Conservation (phyloP, 1,284 basidiomycete genomes). For the Rhodotorula sp. region DNA sequence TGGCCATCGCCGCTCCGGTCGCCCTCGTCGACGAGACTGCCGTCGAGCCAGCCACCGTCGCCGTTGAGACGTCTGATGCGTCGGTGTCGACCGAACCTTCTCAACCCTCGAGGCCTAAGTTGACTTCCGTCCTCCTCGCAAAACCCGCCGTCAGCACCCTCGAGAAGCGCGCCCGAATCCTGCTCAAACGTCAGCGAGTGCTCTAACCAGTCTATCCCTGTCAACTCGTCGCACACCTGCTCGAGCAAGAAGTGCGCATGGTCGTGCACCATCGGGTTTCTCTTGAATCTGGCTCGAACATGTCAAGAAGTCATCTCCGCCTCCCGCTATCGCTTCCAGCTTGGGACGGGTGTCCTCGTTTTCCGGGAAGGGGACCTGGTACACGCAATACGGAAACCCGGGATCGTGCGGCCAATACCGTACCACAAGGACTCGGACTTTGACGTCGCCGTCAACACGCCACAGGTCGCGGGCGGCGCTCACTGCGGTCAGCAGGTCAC, state of each 20-base stretch:
- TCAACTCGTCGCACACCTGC: neutral
- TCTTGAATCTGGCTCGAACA: neutral
- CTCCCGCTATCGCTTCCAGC: neutral
- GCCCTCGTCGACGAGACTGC: neutral
- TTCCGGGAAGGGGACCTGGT: neutral
- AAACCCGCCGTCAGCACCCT: neutral
- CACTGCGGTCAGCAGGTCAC: constrained; percentile 21
- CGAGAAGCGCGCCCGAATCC: constrained; percentile 4
- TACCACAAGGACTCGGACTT: constrained; percentile 10
- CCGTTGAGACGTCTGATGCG: neutral
- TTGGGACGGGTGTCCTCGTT: neutral
- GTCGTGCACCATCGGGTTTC: neutral
- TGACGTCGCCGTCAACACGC: constrained; percentile 29
- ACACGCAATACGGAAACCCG: constrained; percentile 20
- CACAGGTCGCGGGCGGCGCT: constrained; percentile 7
- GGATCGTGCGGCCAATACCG: constrained; percentile 23
- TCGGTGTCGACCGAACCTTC: neutral
- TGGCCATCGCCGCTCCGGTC: constrained; percentile 1
- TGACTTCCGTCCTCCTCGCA: neutral
- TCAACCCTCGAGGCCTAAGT: neutral
- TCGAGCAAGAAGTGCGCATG: neutral
- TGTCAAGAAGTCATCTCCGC: neutral
- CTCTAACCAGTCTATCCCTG: neutral
- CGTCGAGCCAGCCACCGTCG: neutral
- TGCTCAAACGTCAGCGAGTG: neutral